phyloP scores from a whole-genome alignment of 306 rosid genomes.

The Sicyos baderoa region DNA sequence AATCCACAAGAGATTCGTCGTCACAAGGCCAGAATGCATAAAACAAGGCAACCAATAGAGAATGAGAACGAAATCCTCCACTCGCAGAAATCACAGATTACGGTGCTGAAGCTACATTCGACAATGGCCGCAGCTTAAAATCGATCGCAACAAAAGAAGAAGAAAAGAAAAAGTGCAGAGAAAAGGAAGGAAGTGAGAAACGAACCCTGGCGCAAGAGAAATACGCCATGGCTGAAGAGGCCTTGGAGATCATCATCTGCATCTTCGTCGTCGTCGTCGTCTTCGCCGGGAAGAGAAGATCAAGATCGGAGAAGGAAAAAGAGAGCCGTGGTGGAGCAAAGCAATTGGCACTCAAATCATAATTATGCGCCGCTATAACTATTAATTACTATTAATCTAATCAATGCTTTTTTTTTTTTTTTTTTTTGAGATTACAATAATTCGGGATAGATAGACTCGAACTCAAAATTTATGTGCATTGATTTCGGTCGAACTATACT shows the following conservation, averaged over 20 bases:
- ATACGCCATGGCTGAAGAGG: constrained; percentile 59
- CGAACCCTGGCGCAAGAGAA: constrained; percentile 51
- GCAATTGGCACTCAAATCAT: constrained; percentile 12
- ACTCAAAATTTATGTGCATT: too few species aligned
- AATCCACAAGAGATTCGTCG: not conserved
- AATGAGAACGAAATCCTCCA: too few species aligned
- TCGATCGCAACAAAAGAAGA: not conserved
- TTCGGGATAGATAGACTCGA: too few species aligned
- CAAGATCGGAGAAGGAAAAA: not conserved
- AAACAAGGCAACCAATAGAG: not conserved
- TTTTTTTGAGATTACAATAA: too few species aligned
- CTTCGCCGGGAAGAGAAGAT: not conserved
- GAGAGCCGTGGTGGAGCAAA: not conserved
- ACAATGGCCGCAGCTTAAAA: not conserved
- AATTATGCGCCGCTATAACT: not conserved
- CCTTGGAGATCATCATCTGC: constrained; percentile 59
- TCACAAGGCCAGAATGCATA: not conserved
- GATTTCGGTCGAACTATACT: too few species aligned
- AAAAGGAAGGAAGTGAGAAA: constrained; percentile 2
- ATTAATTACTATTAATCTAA: too few species aligned
- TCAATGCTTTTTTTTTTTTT: too few species aligned
- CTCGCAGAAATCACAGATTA: too few species aligned
- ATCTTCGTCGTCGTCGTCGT: constrained; percentile 17
- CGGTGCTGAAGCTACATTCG: not conserved
- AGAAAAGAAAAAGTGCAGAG: not conserved